A percentile compares a stretch with the other conserved stretches of the same genome.
Conservation (phyloP, 2,329 filamentous ascomycete genomes). For the Ilyonectria mors-panacis region DNA sequence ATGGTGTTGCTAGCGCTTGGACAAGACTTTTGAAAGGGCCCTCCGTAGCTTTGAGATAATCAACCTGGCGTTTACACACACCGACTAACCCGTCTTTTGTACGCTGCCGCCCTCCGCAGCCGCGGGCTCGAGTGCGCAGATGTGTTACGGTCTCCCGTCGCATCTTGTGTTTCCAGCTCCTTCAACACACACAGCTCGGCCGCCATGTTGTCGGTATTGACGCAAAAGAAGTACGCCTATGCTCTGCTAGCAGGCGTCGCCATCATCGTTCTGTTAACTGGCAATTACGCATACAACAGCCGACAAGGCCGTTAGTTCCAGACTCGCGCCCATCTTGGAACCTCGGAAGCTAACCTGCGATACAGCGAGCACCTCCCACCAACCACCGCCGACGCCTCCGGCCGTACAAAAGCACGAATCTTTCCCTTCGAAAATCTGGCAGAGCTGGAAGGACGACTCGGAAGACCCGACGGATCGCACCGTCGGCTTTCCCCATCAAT, state of each 20-base stretch:
- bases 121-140: not conserved
- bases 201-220: slow-evolving; percentile 13
- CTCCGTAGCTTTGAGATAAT: too few relatives aligned
- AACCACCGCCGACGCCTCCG: not conserved
- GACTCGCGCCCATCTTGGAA: not conserved
- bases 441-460: slow-evolving; percentile 51
- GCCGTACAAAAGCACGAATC: not conserved
- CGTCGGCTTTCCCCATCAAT: slow-evolving; percentile 46
- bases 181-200: not conserved
- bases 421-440: slow-evolving; percentile 50
- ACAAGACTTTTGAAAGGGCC: too few relatives aligned
- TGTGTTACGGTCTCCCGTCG: not conserved
- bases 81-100: too few relatives aligned
- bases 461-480: slow-evolving; percentile 48
- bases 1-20: too few relatives aligned
- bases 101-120: not conserved
- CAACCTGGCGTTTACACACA: too few relatives aligned
- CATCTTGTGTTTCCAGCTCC: not conserved
- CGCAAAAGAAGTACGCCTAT: slow-evolving; percentile 25
- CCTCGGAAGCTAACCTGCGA: slow-evolving; percentile 6
- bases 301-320: slow-evolving; percentile 22
- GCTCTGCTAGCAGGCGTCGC: slow-evolving; percentile 15
- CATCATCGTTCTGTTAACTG: slow-evolving; percentile 20
- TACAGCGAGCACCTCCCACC: slow-evolving; percentile 14
- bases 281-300: slow-evolving; percentile 31